Percentiles rank a stretch among this genome's conserved stretches.
Evolutionary conservation across 345 rosid genomes (phyloP).

Genomic region (Citrus inodora): DNA sequence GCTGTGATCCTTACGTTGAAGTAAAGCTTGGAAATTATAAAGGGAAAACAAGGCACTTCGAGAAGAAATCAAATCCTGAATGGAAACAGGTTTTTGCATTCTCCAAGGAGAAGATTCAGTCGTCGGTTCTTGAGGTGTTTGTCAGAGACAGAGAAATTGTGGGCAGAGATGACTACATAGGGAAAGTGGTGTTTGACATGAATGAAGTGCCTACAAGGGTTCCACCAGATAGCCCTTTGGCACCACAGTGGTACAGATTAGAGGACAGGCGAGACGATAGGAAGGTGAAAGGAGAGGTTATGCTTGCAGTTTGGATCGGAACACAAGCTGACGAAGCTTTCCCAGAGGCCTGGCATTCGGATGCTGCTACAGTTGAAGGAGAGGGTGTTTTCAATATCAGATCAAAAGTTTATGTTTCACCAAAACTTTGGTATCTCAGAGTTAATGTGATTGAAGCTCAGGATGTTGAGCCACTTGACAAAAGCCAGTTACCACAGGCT

Average conservation of each 20-base stretch:
- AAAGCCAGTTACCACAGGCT: slow-evolving; percentile 66
- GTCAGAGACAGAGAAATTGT: slow-evolving; percentile 79
- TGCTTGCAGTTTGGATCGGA: slow-evolving; percentile 98
- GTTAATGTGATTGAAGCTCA: slow-evolving; percentile 93
- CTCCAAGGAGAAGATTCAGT: slow-evolving; percentile 80
- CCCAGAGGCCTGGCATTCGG: slow-evolving; percentile 90
- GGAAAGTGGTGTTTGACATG: slow-evolving; percentile 82
- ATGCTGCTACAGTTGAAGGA: slow-evolving; percentile 74
- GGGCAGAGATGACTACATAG: slow-evolving; percentile 72
- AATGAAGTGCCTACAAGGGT: slow-evolving; percentile 92
- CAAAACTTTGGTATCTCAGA: slow-evolving; percentile 80
- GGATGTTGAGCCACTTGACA: slow-evolving; percentile 67
- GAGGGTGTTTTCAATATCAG: slow-evolving; percentile 72
- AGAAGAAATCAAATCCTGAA: slow-evolving; percentile 69
- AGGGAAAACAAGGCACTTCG: slow-evolving; percentile 77
- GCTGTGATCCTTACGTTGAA: slow-evolving; percentile 77
- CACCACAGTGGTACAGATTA: slow-evolving; percentile 89
- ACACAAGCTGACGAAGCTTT: slow-evolving; percentile 97
- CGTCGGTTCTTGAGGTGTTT: slow-evolving; percentile 67
- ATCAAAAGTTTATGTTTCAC: slow-evolving; percentile 89
- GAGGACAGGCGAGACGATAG: slow-evolving; percentile 53
- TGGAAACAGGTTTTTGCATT: slow-evolving; percentile 90
- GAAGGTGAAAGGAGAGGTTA: slow-evolving; percentile 72
- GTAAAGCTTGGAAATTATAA: slow-evolving; percentile 84
- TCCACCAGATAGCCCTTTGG: slow-evolving; percentile 94